Conservation (phyloP, 2,329 filamentous ascomycete species). For the Aspergillus oerlinghausenensis region DNA sequence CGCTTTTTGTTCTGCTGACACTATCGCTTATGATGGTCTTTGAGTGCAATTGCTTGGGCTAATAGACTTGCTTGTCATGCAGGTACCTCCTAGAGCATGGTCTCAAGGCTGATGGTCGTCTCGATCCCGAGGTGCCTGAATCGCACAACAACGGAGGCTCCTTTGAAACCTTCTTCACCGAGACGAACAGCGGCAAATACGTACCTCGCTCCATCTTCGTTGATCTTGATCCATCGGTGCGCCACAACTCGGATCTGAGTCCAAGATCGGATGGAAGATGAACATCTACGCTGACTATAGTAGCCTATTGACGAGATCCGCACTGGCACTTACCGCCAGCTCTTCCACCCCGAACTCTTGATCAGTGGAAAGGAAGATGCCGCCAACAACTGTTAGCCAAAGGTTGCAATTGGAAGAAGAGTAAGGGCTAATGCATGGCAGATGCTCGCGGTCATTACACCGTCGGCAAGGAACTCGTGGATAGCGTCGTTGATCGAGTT, state of each 20-base stretch:
- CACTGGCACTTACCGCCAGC: conserved; percentile 57
- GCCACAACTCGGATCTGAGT: conserved; percentile 10
- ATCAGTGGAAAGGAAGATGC: conserved; percentile 67
- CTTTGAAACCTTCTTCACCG: conserved; percentile 63
- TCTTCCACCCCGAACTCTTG: conserved; percentile 63
- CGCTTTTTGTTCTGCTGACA: conserved; percentile 20
- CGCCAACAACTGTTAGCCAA: conserved; percentile 58
- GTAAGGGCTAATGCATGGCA: conserved; percentile 23
- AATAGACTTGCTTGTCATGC: conserved; percentile 4
- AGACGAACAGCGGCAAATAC: conserved; percentile 61
- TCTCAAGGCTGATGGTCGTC: conserved; percentile 55
- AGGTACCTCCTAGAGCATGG: conserved; percentile 66
- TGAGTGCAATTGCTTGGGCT: neutral
- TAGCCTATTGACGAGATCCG: conserved; percentile 64
- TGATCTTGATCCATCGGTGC: conserved; percentile 60
- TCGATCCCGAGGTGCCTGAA: conserved; percentile 51
- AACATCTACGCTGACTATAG: conserved; percentile 6
- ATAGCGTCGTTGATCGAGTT: conserved; percentile 60
- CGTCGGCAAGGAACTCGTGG: conserved; percentile 63
- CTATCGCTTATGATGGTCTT: neutral
- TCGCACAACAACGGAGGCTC: conserved; percentile 52
- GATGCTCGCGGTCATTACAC: conserved; percentile 66
- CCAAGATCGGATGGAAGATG: neutral
- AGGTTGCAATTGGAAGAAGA: neutral
- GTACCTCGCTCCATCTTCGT: conserved; percentile 65